phyloP scores from a whole-genome alignment of 2,329 filamentous ascomycete genomes.

The Rhinocladiella mackenziei region DNA sequence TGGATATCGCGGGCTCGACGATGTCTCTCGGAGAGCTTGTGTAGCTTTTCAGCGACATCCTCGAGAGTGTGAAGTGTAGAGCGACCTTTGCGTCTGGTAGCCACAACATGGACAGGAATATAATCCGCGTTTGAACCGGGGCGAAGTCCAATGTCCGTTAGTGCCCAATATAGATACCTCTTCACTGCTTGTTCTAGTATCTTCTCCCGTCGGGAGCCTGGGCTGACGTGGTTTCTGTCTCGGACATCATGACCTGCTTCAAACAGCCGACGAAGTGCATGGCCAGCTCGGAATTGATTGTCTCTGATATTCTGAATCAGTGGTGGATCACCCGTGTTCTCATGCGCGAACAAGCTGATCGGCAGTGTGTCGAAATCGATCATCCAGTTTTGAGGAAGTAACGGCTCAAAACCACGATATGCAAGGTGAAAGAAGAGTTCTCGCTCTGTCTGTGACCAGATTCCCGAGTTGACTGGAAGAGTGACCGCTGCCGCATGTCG shows the following conservation, averaged over 20 bases:
- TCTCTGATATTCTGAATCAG: slow-evolving; percentile 43
- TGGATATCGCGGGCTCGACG: slow-evolving; percentile 31
- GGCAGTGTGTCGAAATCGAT: slow-evolving; percentile 54
- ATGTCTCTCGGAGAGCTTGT: slow-evolving; percentile 43
- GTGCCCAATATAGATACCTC: slow-evolving; percentile 53
- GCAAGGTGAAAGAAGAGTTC: slow-evolving; percentile 52
- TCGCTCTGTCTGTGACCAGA: slow-evolving; percentile 52
- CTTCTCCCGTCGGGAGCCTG: slow-evolving; percentile 27
- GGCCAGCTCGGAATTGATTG: slow-evolving; percentile 50
- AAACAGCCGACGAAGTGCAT: slow-evolving; percentile 49
- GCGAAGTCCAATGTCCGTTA: slow-evolving; percentile 45
- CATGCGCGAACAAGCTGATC: slow-evolving; percentile 47
- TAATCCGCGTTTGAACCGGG: slow-evolving; percentile 32
- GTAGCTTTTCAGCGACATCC: slow-evolving; percentile 44
- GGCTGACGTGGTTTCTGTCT: slow-evolving; percentile 44
- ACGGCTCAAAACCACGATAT: slow-evolving; percentile 54
- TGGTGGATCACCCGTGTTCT: slow-evolving; percentile 37
- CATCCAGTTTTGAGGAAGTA: slow-evolving; percentile 51
- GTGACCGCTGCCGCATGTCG: slow-evolving; percentile 37
- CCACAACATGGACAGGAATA: slow-evolving; percentile 47
- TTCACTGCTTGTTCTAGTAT: slow-evolving; percentile 35
- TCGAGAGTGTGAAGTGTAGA: slow-evolving; percentile 41
- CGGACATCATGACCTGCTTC: slow-evolving; percentile 50
- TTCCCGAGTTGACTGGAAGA: slow-evolving; percentile 38
- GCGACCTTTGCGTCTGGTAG: slow-evolving; percentile 40